Conservation (phyloP, 163 green algal species). For the Chlamydomonas reinhardtii region DNA sequence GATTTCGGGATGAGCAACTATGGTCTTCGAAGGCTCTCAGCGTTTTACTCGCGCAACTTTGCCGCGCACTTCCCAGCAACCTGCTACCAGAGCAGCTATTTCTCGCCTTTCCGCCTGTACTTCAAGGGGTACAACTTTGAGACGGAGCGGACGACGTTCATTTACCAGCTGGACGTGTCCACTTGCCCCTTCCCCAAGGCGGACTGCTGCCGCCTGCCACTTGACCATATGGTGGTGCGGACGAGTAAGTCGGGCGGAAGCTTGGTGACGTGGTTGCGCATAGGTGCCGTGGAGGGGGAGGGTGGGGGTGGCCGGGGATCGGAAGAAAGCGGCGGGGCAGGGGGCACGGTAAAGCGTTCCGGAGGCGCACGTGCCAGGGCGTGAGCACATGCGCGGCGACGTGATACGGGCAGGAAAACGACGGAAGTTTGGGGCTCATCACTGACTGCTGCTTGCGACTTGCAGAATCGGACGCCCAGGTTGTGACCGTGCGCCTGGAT, state of each 20-base stretch:
- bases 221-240: conserved; percentile 52
- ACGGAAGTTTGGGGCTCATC: too few species aligned
- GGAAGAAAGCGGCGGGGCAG: too few species aligned
- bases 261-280: neutral
- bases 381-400: too few species aligned
- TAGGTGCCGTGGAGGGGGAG: too few species aligned
- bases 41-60: conserved; percentile 56
- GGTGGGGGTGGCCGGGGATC: too few species aligned
- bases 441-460: too few species aligned
- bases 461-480: neutral
- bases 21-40: conserved; percentile 21
- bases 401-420: too few species aligned
- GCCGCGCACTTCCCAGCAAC: conserved; percentile 7
- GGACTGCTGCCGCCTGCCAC: conserved; percentile 51
- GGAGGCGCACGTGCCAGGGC: too few species aligned
- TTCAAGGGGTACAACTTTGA: neutral
- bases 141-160: neutral
- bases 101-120: conserved; percentile 58
- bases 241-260: conserved; percentile 38
- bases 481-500: neutral
- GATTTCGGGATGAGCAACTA: conserved; percentile 25
- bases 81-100: conserved; percentile 58
- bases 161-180: conserved; percentile 51
- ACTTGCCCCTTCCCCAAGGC: conserved; percentile 37
- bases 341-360: too few species aligned